Percentiles rank a stretch among this genome's conserved stretches.
These are phyloP conservation scores for Aureobasidium lini DNA, from an alignment of 2,329 filamentous ascomycete genomes.

Conservation along the genomic window DNA sequence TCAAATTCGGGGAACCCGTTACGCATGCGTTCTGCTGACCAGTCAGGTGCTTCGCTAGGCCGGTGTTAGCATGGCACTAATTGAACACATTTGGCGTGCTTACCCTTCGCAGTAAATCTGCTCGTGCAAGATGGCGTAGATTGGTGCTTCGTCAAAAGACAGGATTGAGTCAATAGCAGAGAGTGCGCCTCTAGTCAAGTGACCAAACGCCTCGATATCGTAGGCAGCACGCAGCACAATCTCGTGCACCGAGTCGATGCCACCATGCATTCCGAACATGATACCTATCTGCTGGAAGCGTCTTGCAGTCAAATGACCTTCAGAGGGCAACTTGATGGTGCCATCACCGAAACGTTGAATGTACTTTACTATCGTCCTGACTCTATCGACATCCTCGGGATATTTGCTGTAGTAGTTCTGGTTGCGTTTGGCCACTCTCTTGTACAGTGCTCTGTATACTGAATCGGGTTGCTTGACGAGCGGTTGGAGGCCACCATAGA, in stretches of 20 bases:
- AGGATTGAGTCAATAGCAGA: slow-evolving; percentile 58
- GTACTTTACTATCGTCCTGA: slow-evolving; percentile 59
- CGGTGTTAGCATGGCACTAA: background rate
- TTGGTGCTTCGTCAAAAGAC: slow-evolving; percentile 65
- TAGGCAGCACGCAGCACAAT: slow-evolving; percentile 61
- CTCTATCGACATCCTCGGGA: slow-evolving; percentile 64
- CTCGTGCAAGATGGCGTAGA: slow-evolving; percentile 86
- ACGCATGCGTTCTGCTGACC: slow-evolving; percentile 65
- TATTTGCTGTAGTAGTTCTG: slow-evolving; percentile 75
- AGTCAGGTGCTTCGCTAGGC: slow-evolving; percentile 55
- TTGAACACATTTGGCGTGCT: slow-evolving; percentile 11
- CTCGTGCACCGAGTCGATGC: slow-evolving; percentile 66
- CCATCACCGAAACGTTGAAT: slow-evolving; percentile 51
- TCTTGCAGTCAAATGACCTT: slow-evolving; percentile 63
- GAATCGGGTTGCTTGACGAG: slow-evolving; percentile 63
- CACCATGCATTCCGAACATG: slow-evolving; percentile 69
- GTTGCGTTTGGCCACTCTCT: slow-evolving; percentile 65
- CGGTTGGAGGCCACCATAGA: slow-evolving; percentile 77
- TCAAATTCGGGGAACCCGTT: slow-evolving; percentile 42
- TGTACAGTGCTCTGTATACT: slow-evolving; percentile 66
- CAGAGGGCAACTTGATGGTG: slow-evolving; percentile 60
- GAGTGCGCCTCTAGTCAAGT: slow-evolving; percentile 65
- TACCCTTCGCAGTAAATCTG: slow-evolving; percentile 72
- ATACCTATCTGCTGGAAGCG: slow-evolving; percentile 74
- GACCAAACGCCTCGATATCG: slow-evolving; percentile 70